These are phyloP conservation scores for Asterophora lycoperdoides DNA, from an alignment of 768 basidiomycete species.

Conservation along the genomic window DNA sequence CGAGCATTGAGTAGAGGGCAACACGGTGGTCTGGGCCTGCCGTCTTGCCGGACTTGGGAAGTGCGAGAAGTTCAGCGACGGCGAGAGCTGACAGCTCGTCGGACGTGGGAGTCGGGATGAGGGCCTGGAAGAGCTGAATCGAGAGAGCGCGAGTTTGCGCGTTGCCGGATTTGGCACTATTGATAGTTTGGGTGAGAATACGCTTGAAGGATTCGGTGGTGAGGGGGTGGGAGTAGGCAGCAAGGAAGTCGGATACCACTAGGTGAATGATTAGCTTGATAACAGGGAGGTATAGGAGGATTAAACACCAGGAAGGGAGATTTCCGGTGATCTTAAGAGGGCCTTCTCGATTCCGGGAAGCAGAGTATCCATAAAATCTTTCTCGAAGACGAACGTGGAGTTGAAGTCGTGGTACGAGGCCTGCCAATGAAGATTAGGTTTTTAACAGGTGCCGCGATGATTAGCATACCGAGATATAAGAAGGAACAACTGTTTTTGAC, in stretches of 20 bases:
- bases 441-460: neutral
- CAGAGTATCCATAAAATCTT: slow-evolving; percentile 50
- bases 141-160: slow-evolving; percentile 53
- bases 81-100: slow-evolving; percentile 39
- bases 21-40: slow-evolving; percentile 82
- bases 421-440: slow-evolving; percentile 25
- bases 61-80: slow-evolving; percentile 61
- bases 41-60: slow-evolving; percentile 83
- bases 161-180: slow-evolving; percentile 74
- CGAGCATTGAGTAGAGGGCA: slow-evolving; percentile 76
- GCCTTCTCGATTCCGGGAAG: slow-evolving; percentile 79
- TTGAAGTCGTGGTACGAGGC: slow-evolving; percentile 62
- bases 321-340: slow-evolving; percentile 77
- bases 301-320: slow-evolving; percentile 57
- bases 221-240: slow-evolving; percentile 48
- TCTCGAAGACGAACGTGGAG: slow-evolving; percentile 40
- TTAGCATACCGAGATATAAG: slow-evolving; percentile 52
- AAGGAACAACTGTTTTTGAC: slow-evolving; percentile 57
- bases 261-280: slow-evolving; percentile 4
- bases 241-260: slow-evolving; percentile 60
- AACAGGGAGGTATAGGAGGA: neutral
- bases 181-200: slow-evolving; percentile 55
- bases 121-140: slow-evolving; percentile 49
- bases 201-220: slow-evolving; percentile 45
- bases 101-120: slow-evolving; percentile 34